Base-by-base conservation (phyloP, 2,329 filamentous ascomycete genomes). In the Nigrograna mackinnonii region DNA sequence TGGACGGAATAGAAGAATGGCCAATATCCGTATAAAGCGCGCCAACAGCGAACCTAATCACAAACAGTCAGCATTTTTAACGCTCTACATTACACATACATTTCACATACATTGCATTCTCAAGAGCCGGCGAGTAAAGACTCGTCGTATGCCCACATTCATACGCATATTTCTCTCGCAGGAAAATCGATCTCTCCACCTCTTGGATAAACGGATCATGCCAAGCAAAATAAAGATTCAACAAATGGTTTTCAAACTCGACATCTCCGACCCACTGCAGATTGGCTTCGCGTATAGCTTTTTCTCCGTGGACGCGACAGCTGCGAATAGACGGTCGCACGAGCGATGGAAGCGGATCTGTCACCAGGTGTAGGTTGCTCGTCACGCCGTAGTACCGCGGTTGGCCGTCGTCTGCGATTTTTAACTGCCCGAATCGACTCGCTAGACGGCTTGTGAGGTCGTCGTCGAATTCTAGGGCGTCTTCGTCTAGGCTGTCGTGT, bases 181-280 rank as follows among this genome's bases (percentile, higher is more conserved):
- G 64, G 19, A 40, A 40, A 46, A 62, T 55, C 4, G 68, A 64
- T 32, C 69, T 67, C 39, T 77, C 72, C 3, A 77, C 71, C 1
- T 74, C 66, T 34, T 74, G 71, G 34, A 71, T 70, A 31, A 68
- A 69, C 5, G 73, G 65, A 35, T 77, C 75, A 49, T 77, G 72
- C 74, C 74, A 77, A 1, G 71, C 67, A 41, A 77, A 77, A 41
- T 71, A 77, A 1, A 76, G 61, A 22, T 69, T 63, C 5, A 73
- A 59, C 1, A 77, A 62, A 51, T 76, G 74, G 20, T 70, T 62
- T 40, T 75, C 73, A 5, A 76, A 48, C 4, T 58, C 62, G 16
- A 63, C 60, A 22, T 72, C 67, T 13, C 46, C 73, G 69, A 14
- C 67, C 67, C 11, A 75, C 58, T 2, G 71, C 66, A 14, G 72